Evolutionary conservation across 73 alveolate genomes (phyloP), one percentile per base, ranked within the genome.

Genomic region (Blepharisma stoltei): DNA sequence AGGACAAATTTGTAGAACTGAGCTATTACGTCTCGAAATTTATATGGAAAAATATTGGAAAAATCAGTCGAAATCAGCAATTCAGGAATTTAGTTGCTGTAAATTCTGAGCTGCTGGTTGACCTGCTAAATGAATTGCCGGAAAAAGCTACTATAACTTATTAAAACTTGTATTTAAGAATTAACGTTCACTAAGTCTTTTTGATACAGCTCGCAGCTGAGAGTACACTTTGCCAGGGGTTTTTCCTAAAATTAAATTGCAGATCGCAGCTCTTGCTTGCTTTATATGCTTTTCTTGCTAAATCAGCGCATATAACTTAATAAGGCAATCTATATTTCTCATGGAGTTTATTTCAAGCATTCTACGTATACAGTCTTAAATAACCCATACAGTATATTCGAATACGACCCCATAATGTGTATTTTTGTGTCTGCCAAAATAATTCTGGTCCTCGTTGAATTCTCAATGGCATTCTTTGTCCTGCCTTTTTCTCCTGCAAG

Each of bases 161-260:
- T 52, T 60, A 60, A 60, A 32, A 32, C 41, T 32, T 32, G 41
- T 32, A 32, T 32, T n/a, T 32, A 32, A 32, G 41, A 32, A 32
- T 32, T 32, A 32, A 32, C 41, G 41, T 53, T 73, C 89, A 70
- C 73, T 80, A 80, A 92, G 83, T 82, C 97, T 97, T 76, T 96
- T 97, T 54, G 96, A 84, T 14, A 95, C 93, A 9, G 93, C 92
- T 83, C 98, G 94, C 71, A 97, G 92, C 92, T 97, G 87, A 21
- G 99, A 91, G 91, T 97, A 97, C 49, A 97, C 99, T 86, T 97
- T 97, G 53, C 99, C 99, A 66, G 99, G 99, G 32, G 99, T 99
- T 55, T 97, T 93, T 54, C 99, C 99, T 66, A 97, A 84, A 77
- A 97, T 97, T 73, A 97, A 85, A 55, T 94, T 92, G 86, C 99